Evolutionary conservation across 2,329 filamentous ascomycete genomes (phyloP).

Genomic region (Exophiala aquamarina): DNA sequence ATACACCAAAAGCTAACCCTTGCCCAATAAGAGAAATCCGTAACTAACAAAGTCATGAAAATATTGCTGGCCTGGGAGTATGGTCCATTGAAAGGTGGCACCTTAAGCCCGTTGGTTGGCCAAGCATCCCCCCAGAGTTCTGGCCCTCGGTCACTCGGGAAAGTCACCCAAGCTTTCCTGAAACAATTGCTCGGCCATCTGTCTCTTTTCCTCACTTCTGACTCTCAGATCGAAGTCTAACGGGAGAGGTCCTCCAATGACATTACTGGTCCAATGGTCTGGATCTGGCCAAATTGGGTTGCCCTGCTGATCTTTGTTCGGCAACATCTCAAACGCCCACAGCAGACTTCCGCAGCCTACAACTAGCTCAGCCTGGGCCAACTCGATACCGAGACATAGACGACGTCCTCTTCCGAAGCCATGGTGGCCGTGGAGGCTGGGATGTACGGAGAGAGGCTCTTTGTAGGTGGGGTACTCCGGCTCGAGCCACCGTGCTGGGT

Average conservation of each 20-base stretch:
- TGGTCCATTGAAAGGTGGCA: too few relatives aligned
- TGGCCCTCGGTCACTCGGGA: too few relatives aligned
- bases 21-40: too few relatives aligned
- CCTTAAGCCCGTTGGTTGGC: too few relatives aligned
- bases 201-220: constrained; percentile 8
- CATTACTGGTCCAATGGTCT: constrained; percentile 26
- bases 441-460: constrained; percentile 31
- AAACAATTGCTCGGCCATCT: too few relatives aligned
- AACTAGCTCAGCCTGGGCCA: constrained; percentile 28
- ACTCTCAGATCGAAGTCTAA: constrained; percentile 30
- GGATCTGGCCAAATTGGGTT: constrained; percentile 24
- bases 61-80: too few relatives aligned
- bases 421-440: constrained; percentile 28
- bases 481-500: constrained; percentile 31
- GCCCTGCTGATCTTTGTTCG: constrained; percentile 26
- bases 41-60: too few relatives aligned
- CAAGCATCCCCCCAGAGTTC: too few relatives aligned
- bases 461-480: constrained; percentile 32
- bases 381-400: constrained; percentile 30
- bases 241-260: constrained; percentile 28
- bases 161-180: too few relatives aligned
- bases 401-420: constrained; percentile 32
- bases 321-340: constrained; percentile 27
- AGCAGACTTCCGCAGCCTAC: constrained; percentile 29
- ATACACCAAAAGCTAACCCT: too few relatives aligned